Conservation (phyloP, 768 basidiomycete species). For the Ramaria sp. region DNA sequence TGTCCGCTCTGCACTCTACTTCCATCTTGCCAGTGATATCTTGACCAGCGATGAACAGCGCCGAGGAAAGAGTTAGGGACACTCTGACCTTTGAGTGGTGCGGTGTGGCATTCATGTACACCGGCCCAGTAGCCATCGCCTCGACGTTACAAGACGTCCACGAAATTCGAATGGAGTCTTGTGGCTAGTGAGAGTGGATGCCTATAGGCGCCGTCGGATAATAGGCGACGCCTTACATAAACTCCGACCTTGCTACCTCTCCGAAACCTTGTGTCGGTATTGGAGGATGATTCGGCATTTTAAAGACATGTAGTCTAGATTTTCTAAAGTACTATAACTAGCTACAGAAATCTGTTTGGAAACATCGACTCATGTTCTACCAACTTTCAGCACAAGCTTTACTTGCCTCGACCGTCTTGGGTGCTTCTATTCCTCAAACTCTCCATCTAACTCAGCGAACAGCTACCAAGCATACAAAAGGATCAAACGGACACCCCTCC, state of each 20-base stretch:
- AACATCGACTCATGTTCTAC: not conserved
- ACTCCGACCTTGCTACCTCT: not conserved
- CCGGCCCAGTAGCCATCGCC: constrained; percentile 24
- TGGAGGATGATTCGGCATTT: not conserved
- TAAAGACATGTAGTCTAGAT: not conserved
- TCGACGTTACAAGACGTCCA: not conserved
- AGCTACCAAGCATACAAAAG: not conserved
- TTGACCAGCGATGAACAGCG: constrained; percentile 55
- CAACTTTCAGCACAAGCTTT: not conserved
- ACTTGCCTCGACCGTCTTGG: not conserved
- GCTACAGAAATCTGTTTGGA: not conserved
- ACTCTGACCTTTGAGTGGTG: constrained; percentile 73
- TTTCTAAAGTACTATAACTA: not conserved
- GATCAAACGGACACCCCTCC: not conserved
- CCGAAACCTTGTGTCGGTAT: not conserved
- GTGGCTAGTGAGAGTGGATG: not conserved
- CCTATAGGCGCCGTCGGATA: not conserved
- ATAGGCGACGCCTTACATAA: not conserved
- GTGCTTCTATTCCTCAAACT: not conserved
- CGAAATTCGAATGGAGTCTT: not conserved
- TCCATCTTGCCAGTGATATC: constrained; percentile 67
- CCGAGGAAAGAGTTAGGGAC: constrained; percentile 46
- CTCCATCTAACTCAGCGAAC: not conserved
- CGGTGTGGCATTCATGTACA: constrained; percentile 76
- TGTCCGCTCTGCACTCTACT: constrained; percentile 68